These are phyloP conservation scores for Fermentozyma sake DNA, from an alignment of 1,139 yeast species.

Conservation along the genomic window DNA sequence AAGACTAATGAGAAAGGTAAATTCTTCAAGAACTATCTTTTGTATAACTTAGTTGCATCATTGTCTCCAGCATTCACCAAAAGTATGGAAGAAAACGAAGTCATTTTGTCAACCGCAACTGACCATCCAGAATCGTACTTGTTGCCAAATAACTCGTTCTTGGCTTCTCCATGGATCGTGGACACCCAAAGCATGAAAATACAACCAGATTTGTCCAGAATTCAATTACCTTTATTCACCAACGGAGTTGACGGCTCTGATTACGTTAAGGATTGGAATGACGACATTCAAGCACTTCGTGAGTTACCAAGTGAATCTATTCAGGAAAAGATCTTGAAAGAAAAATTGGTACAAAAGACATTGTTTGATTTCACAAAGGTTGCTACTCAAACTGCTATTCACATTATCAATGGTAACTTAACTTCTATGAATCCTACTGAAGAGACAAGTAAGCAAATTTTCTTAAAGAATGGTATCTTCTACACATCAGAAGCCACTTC, in stretches of 20 bases:
- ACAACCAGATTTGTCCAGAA: constrained; percentile 57
- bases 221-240: constrained; percentile 51
- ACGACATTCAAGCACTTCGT: constrained; percentile 76
- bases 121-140: constrained; percentile 53
- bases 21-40: constrained; percentile 38
- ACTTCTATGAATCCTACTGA: constrained; percentile 80
- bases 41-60: constrained; percentile 48
- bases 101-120: constrained; percentile 40
- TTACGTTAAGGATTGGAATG: constrained; percentile 77
- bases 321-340: constrained; percentile 71
- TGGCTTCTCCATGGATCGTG: constrained; percentile 77
- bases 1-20: constrained; percentile 39
- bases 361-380: constrained; percentile 71
- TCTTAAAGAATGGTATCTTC: constrained; percentile 77
- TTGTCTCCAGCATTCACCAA: constrained; percentile 52
- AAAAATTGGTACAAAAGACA: constrained; percentile 67
- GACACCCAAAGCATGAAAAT: constrained; percentile 20
- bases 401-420: constrained; percentile 69
- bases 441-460: constrained; percentile 56
- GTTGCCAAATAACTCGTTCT: constrained; percentile 55
- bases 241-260: constrained; percentile 61
- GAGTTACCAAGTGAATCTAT: constrained; percentile 60
- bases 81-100: constrained; percentile 37
- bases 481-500: constrained; percentile 63
- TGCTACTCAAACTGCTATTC: constrained; percentile 78